Conservation (phyloP, 225 moss, liverwort and hornwort species). For the Pleurozium schreberi region DNA sequence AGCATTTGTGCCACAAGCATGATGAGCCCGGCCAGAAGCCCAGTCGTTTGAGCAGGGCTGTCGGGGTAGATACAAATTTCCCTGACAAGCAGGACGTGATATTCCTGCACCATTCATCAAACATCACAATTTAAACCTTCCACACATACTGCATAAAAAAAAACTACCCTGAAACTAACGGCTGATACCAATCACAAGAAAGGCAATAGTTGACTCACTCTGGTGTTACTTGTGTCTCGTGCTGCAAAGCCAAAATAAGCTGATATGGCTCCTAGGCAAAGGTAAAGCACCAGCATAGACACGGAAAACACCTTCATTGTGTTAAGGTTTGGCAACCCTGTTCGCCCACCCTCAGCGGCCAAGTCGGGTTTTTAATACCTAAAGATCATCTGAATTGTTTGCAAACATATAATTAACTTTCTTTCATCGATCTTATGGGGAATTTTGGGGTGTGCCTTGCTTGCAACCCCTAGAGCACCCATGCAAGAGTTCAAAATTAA, state of each 20-base stretch:
- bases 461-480: too few species aligned
- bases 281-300: slow-evolving; percentile 12
- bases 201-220: neutral
- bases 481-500: too few species aligned
- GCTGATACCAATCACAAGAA: neutral
- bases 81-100: slow-evolving; percentile 9
- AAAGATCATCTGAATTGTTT: neutral
- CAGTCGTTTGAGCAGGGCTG: slow-evolving; percentile 26
- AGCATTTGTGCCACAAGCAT: slow-evolving; percentile 23
- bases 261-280: slow-evolving; percentile 12
- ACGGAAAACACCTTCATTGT: slow-evolving; percentile 13
- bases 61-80: slow-evolving; percentile 26
- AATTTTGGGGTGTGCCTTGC: neutral
- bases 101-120: slow-evolving; percentile 12
- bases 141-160: neutral
- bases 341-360: neutral
- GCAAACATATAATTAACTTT: neutral
- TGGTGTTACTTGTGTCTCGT: neutral
- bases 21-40: slow-evolving; percentile 26
- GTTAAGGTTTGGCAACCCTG: neutral
- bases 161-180: neutral
- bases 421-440: neutral
- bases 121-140: neutral
- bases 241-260: slow-evolving; percentile 23
- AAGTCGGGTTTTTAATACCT: neutral